Conservation (phyloP, 2,329 filamentous ascomycete genomes). For the Lecanosticta acicola region DNA sequence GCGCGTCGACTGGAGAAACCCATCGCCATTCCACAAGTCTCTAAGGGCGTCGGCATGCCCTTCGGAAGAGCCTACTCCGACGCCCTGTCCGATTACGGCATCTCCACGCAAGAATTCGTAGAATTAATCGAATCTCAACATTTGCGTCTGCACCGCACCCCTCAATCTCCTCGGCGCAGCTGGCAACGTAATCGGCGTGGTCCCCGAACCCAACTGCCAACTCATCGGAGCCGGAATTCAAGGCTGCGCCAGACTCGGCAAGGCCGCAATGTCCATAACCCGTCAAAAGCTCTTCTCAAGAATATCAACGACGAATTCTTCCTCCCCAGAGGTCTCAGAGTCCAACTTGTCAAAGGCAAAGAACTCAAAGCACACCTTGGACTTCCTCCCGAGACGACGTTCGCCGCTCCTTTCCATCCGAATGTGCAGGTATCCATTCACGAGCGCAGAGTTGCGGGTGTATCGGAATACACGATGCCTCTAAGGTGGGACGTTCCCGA, state of each 20-base stretch:
- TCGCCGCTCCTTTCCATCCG: background rate
- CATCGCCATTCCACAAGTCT: slow-evolving; percentile 7
- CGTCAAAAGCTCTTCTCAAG: slow-evolving; percentile 6
- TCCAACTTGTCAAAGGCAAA: slow-evolving; percentile 3
- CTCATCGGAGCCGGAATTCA: slow-evolving; percentile 17
- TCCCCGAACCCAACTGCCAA: slow-evolving; percentile 20
- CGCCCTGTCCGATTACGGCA: background rate
- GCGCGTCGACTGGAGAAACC: background rate
- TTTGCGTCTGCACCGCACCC: slow-evolving; percentile 21
- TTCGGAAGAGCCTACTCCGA: slow-evolving; percentile 2
- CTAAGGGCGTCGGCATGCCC: slow-evolving; percentile 1
- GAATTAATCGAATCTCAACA: slow-evolving; percentile 23
- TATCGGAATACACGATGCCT: background rate
- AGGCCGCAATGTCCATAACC: slow-evolving; percentile 3
- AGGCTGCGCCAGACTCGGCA: slow-evolving; percentile 14
- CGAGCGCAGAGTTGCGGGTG: background rate
- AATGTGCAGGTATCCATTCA: background rate
- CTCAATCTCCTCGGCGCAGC: slow-evolving; percentile 22
- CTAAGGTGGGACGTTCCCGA: slow-evolving; percentile 5
- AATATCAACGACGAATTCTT: slow-evolving; percentile 18
- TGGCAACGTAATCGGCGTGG: slow-evolving; percentile 16
- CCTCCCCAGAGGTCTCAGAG: slow-evolving; percentile 9
- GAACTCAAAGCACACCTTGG: background rate
- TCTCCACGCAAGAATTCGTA: slow-evolving; percentile 18
- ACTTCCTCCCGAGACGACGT: background rate